phyloP scores from a whole-genome alignment of 2,329 filamentous ascomycete genomes.

The Fusarium poae region DNA sequence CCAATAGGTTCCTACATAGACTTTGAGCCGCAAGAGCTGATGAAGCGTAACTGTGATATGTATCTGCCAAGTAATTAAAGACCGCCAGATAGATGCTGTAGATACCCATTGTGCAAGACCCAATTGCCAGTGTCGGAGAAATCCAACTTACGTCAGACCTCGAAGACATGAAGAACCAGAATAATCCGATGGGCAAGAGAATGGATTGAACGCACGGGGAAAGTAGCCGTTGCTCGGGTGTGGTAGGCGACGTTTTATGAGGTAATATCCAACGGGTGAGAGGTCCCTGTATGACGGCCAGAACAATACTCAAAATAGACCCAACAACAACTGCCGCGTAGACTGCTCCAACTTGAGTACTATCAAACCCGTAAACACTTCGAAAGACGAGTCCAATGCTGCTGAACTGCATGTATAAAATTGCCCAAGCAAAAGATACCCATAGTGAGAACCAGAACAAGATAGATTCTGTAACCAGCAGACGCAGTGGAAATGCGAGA shows the following conservation, averaged over 20 bases:
- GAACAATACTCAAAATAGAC: slow-evolving; percentile 62
- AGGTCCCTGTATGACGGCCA: slow-evolving; percentile 70
- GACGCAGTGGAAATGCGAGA: slow-evolving; percentile 53
- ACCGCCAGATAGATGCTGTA: slow-evolving; percentile 77
- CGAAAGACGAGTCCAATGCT: slow-evolving; percentile 75
- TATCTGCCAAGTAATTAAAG: slow-evolving; percentile 95
- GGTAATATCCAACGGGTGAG: slow-evolving; percentile 64
- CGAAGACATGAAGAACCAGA: slow-evolving; percentile 78
- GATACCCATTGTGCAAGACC: slow-evolving; percentile 74
- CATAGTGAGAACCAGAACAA: slow-evolving; percentile 77
- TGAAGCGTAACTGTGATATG: slow-evolving; percentile 85
- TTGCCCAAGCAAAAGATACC: slow-evolving; percentile 77
- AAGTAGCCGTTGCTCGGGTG: slow-evolving; percentile 72
- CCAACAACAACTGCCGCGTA: slow-evolving; percentile 64
- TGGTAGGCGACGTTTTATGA: slow-evolving; percentile 27
- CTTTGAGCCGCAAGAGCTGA: slow-evolving; percentile 89
- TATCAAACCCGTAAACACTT: slow-evolving; percentile 70
- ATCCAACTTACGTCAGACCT: slow-evolving; percentile 69
- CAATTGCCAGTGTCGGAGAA: slow-evolving; percentile 71
- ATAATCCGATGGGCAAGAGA: slow-evolving; percentile 73
- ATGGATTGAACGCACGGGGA: slow-evolving; percentile 73
- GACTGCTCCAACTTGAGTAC: slow-evolving; percentile 71
- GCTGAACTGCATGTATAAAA: slow-evolving; percentile 72
- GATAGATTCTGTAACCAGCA: slow-evolving; percentile 70
- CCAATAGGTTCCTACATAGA: slow-evolving; percentile 88